These are phyloP conservation scores for Hirsutella minnesotensis DNA, from an alignment of 2,329 filamentous ascomycete genomes.

Conservation along the genomic window DNA sequence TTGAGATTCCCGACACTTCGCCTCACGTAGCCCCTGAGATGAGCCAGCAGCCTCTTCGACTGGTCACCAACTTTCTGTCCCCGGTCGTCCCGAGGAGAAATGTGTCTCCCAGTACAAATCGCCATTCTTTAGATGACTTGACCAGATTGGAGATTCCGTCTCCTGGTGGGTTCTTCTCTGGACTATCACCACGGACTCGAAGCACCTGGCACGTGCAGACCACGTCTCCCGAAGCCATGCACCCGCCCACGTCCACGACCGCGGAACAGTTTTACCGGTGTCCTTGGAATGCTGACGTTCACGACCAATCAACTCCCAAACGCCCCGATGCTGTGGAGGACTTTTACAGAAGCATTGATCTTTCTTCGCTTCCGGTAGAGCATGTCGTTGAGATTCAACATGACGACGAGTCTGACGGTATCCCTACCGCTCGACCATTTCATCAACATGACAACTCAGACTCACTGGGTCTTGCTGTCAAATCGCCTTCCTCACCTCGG, in stretches of 20 bases:
- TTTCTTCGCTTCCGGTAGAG: slow-evolving; percentile 43
- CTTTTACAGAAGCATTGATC: slow-evolving; percentile 25
- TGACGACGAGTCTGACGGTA: slow-evolving; percentile 41
- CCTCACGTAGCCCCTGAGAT: slow-evolving; percentile 25
- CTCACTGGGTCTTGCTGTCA: slow-evolving; percentile 17
- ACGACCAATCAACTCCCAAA: slow-evolving; percentile 22
- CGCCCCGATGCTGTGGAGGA: slow-evolving; percentile 24
- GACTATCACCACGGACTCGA: slow-evolving; percentile 61
- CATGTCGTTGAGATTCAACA: slow-evolving; percentile 49
- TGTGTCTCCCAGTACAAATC: slow-evolving; percentile 18
- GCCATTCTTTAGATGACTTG: slow-evolving; percentile 57
- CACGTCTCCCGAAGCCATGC: slow-evolving; percentile 38
- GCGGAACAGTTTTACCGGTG: slow-evolving; percentile 84
- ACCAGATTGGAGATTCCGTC: slow-evolving; percentile 82
- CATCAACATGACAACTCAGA: slow-evolving; percentile 19
- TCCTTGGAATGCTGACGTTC: slow-evolving; percentile 53
- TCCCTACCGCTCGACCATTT: slow-evolving; percentile 51
- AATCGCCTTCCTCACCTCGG: slow-evolving; percentile 27
- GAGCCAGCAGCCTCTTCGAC: slow-evolving; percentile 37
- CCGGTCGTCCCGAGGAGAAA: slow-evolving; percentile 9
- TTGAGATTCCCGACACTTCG: slow-evolving; percentile 30
- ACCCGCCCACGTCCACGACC: slow-evolving; percentile 73
- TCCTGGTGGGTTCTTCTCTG: slow-evolving; percentile 83
- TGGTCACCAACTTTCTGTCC: slow-evolving; percentile 30
- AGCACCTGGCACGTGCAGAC: slow-evolving; percentile 67